Conservation (phyloP, 1,284 basidiomycete species). For the Mycosarcoma mackinlayi region DNA sequence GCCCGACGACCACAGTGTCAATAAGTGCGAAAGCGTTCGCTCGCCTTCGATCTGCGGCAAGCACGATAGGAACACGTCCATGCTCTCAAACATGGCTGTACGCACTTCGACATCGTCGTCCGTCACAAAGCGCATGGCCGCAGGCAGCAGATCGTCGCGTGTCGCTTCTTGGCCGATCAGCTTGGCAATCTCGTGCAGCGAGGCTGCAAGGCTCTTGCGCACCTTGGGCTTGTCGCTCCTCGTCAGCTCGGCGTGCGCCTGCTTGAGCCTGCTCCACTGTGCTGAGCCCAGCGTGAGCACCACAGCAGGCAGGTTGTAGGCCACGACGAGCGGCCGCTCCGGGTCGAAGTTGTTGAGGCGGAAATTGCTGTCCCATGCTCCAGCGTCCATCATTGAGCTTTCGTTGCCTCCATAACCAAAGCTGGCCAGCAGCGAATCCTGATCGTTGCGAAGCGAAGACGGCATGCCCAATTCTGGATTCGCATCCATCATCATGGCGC, state of each 20-base stretch:
- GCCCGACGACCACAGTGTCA: conserved; percentile 75
- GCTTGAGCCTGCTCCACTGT: conserved; percentile 82
- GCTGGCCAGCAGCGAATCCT: conserved; percentile 42
- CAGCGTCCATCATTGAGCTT: conserved; percentile 35
- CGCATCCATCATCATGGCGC: conserved; percentile 35
- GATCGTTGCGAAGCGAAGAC: conserved; percentile 21
- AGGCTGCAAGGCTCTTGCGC: conserved; percentile 82
- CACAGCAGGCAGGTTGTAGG: conserved; percentile 95
- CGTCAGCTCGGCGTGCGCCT: conserved; percentile 76
- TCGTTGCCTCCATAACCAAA: conserved; percentile 47
- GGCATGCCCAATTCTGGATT: conserved; percentile 20
- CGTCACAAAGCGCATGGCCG: conserved; percentile 72
- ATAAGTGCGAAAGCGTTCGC: conserved; percentile 73
- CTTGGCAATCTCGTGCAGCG: conserved; percentile 87
- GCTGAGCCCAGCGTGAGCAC: conserved; percentile 80
- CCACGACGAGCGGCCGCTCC: conserved; percentile 84
- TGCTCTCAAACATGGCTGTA: conserved; percentile 71
- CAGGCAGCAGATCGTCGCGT: conserved; percentile 76
- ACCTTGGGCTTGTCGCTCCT: conserved; percentile 74
- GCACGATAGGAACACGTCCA: conserved; percentile 71
- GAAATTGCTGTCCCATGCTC: conserved; percentile 48
- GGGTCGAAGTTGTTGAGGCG: conserved; percentile 70
- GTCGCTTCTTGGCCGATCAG: conserved; percentile 82
- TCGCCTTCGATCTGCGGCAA: conserved; percentile 73
- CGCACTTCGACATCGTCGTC: conserved; percentile 77